Base-by-base conservation (phyloP, 1,284 basidiomycete genomes). In the Inonotus obliquus region DNA sequence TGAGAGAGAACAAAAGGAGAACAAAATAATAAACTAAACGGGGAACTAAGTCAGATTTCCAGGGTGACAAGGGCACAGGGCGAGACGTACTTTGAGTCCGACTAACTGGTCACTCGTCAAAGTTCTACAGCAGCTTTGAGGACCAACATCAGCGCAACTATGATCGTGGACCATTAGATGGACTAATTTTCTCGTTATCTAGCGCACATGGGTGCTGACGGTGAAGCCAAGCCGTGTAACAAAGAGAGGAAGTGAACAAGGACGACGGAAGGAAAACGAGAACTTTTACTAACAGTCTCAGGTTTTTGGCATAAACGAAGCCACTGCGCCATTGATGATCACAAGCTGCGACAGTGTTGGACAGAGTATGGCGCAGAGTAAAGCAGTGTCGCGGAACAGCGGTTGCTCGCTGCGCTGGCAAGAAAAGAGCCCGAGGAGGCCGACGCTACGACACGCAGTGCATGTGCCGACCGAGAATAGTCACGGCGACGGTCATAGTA, bases 11-110 rank as follows among this genome's bases (percentile, higher is more conserved):
- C 48, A 44, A 25, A 62, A 57, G 32, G 54, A 57, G 35, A 23
- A 45, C 1, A 57, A 10, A n/a, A 57, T 45, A n/a, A 62, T 58
- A 32, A 57, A 47, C 60, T 62, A 32, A 10, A 6, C 10, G 45
- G 17, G 4, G n/a, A n/a, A 41, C n/a, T 29, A 6, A 14, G 49
- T 23, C 23, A 48, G 23, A n/a, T 17, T 45, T 5, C 13, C n/a
- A n/a, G n/a, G n/a, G 35, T 27, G 23, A 19, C 32, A 53, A 4
- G 17, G 17, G 9, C 13, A 48, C 19, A 48, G 32, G 19, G n/a
- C 10, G 32, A 49, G n/a, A 58, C 57, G 57, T 25, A 58, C 57
- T n/a, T 23, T 32, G 37, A 58, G 57, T 5, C 57, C 57, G 21
- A 49, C 25, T 1, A 19, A 44, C 35, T 58, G 57, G 17, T 49